Percentiles rank a stretch among this genome's conserved stretches.
phyloP scores from a whole-genome alignment of 208 protist species.

The Naegleria fowleri region DNA sequence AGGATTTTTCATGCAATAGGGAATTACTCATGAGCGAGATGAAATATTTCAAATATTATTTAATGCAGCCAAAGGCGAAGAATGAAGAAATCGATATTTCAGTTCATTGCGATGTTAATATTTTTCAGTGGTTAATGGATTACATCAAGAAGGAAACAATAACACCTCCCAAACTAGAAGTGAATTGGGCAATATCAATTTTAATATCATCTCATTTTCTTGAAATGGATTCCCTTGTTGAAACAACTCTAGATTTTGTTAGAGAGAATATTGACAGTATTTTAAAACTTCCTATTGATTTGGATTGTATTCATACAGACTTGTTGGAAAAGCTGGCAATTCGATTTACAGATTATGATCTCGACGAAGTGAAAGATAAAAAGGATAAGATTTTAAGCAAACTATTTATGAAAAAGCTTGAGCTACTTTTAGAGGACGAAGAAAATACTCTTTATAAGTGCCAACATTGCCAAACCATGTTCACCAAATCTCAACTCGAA shows the following conservation, averaged over 20 bases:
- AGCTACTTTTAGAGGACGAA: slow-evolving; percentile 22
- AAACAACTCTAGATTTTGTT: slow-evolving; percentile 37
- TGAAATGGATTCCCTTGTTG: slow-evolving; percentile 42
- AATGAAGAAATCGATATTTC: slow-evolving; percentile 44
- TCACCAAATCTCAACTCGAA: slow-evolving; percentile 28
- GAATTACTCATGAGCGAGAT: slow-evolving; percentile 40
- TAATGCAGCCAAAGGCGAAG: not conserved
- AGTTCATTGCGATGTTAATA: slow-evolving; percentile 45
- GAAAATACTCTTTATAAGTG: slow-evolving; percentile 32
- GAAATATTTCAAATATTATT: slow-evolving; percentile 47
- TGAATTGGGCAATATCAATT: slow-evolving; percentile 39
- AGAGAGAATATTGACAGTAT: slow-evolving; percentile 38
- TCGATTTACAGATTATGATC: slow-evolving; percentile 35
- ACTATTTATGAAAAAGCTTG: slow-evolving; percentile 39
- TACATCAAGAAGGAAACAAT: slow-evolving; percentile 32
- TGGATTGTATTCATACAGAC: slow-evolving; percentile 40
- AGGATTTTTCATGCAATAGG: slow-evolving; percentile 38
- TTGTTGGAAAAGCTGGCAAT: slow-evolving; percentile 30
- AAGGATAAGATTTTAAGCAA: slow-evolving; percentile 39
- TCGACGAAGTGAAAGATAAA: slow-evolving; percentile 40
- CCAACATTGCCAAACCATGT: slow-evolving; percentile 33
- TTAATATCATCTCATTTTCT: slow-evolving; percentile 50
- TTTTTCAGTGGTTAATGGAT: slow-evolving; percentile 50
- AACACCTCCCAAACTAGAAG: slow-evolving; percentile 16
- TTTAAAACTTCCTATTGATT: slow-evolving; percentile 43